Conservation (phyloP, 495 filamentous ascomycete species). For the Bathelium albidoporum region DNA sequence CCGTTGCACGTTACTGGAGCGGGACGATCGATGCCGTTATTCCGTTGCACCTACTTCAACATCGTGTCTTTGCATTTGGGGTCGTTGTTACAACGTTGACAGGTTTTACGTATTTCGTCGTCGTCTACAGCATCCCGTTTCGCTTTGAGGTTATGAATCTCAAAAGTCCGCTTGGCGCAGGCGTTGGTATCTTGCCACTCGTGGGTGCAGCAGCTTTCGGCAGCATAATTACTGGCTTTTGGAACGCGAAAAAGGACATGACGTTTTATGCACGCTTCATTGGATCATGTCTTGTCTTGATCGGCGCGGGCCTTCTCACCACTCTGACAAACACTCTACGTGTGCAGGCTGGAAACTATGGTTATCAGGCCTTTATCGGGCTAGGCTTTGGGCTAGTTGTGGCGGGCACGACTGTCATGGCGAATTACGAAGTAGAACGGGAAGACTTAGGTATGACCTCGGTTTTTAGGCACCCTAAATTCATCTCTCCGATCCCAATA, state of each 20-base stretch:
- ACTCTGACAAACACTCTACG: background rate
- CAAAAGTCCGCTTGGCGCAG: conserved; percentile 8
- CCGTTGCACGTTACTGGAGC: background rate
- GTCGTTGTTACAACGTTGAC: conserved; percentile 2
- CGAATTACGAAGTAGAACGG: background rate
- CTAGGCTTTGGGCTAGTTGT: conserved; percentile 5
- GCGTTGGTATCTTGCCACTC: conserved; percentile 8
- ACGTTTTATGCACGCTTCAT: conserved; percentile 1
- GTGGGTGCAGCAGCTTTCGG: conserved; percentile 8
- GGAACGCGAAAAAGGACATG: conserved; percentile 1
- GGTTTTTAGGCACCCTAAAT: background rate
- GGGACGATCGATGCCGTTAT: background rate
- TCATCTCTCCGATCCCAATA: background rate
- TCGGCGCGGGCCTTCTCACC: conserved; percentile 8
- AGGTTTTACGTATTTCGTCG: conserved; percentile 9
- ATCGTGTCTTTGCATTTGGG: background rate
- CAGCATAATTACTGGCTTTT: conserved; percentile 1
- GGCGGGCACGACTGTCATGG: background rate
- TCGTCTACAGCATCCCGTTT: conserved; percentile 8
- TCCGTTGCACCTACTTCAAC: background rate
- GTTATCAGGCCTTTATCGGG: conserved; percentile 5
- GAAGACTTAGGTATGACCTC: background rate
- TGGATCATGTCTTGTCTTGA: conserved; percentile 2
- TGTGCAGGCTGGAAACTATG: background rate
- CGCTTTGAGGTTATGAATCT: conserved; percentile 13